Conservation (phyloP, 495 filamentous ascomycete species). For the Podospora bellae-mahoneyi region DNA sequence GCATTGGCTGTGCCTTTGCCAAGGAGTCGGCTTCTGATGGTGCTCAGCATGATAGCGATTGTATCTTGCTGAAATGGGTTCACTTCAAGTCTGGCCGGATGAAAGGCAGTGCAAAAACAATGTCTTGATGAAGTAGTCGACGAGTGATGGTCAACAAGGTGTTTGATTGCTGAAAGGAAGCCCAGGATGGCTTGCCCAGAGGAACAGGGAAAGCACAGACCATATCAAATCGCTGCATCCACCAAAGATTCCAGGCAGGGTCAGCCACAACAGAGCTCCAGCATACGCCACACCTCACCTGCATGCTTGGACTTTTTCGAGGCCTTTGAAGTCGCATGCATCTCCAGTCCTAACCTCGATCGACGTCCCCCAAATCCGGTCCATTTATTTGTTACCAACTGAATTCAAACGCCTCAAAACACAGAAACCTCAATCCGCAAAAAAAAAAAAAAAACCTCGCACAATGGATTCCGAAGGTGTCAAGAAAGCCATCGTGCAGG, state of each 20-base stretch:
- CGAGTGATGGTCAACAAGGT: too few species aligned
- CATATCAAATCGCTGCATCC: background rate
- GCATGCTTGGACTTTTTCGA: slow-evolving; percentile 6
- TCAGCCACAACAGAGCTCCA: slow-evolving; percentile 20
- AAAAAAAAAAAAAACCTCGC: background rate
- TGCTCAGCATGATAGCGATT: too few species aligned
- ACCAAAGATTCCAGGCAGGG: background rate
- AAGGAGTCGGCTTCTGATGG: too few species aligned
- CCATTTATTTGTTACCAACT: background rate
- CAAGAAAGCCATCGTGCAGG: slow-evolving; percentile 68
- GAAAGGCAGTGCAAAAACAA: too few species aligned
- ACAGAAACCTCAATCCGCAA: background rate
- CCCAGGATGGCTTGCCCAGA: background rate
- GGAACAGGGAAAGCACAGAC: background rate
- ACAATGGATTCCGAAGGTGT: slow-evolving; percentile 44
- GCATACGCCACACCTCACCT: slow-evolving; percentile 17
- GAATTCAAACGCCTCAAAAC: background rate
- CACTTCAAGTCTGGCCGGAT: too few species aligned
- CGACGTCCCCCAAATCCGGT: background rate
- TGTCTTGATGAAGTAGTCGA: too few species aligned
- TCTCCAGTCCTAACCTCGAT: background rate
- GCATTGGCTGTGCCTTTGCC: too few species aligned
- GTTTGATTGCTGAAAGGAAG: too few species aligned
- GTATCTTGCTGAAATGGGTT: too few species aligned
- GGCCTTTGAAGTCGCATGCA: background rate